Evolutionary conservation across 2,329 filamentous ascomycete species (phyloP).

Genomic region (Hypomyces rosellus): DNA sequence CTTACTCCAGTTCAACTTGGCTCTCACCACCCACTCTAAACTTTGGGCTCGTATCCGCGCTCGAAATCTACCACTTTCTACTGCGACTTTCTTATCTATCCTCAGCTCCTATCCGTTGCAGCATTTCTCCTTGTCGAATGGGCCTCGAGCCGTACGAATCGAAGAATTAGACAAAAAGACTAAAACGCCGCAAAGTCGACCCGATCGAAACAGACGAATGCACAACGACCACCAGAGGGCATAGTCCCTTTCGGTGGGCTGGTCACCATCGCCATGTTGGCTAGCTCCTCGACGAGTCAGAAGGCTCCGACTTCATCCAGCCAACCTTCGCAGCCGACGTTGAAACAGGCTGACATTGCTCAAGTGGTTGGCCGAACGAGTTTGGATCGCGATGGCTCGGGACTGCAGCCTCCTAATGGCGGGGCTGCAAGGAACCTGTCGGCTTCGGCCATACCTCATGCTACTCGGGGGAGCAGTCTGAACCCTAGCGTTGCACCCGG

Average conservation of each 20-base stretch:
- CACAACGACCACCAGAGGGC: constrained; percentile 28
- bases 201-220: constrained; percentile 28
- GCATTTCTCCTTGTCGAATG: neutral
- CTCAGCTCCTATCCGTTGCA: neutral
- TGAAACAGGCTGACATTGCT: constrained; percentile 28
- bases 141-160: constrained; percentile 3
- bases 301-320: constrained; percentile 26
- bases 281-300: constrained; percentile 26
- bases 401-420: constrained; percentile 45
- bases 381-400: constrained; percentile 48
- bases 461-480: constrained; percentile 61
- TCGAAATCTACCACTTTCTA: neutral
- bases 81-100: neutral
- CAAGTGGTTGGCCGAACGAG: constrained; percentile 35
- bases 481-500: constrained; percentile 66
- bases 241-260: constrained; percentile 33
- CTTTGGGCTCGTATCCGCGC: too few species aligned
- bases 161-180: neutral
- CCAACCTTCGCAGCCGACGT: constrained; percentile 29
- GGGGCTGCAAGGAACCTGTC: constrained; percentile 40
- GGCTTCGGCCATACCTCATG: constrained; percentile 54
- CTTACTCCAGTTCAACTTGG: neutral
- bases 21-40: neutral
- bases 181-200: neutral
- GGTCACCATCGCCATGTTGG: constrained; percentile 27